Evolutionary conservation across 305 asterid species (phyloP), one percentile per base, ranked within the genome.

Genomic region (Rubia tinctorum): DNA sequence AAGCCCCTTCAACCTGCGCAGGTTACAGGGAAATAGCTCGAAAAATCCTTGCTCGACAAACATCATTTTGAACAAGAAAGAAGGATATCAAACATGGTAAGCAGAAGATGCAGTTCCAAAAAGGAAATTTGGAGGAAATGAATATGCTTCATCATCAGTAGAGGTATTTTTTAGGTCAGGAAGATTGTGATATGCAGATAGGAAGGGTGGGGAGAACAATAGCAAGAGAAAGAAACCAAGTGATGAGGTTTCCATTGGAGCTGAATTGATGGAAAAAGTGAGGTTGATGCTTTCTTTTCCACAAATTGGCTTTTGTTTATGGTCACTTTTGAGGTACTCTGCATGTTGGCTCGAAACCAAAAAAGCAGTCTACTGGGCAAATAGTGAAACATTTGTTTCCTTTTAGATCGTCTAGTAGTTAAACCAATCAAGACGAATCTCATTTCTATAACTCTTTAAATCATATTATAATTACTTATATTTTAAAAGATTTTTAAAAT

Each of bases 61-160:
- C 73, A 45, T 30, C 30, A 34, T 2, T 7, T 62, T 9, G 23
- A n/a, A 0, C 15, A 1, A 14, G 43, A 9, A n/a, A 18, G 39
- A 10, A 60, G 43, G 45, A 3, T 22, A 43, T 0, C 39, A 9
- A 0, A 87, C 91, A 83, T 87, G 91, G 74, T 87, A 87, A 23
- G 91, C 85, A 69, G 91, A 85, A 61, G 91, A 82, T 14, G 91
- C 88, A 49, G 89, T 81, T 70, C 91, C 91, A 66, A 85, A 83
- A 14, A 87, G 78, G 83, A 87, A 87, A 49, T 70, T 68, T 49
- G 75, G 81, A 18, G 88, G 85, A 69, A 80, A 83, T 15, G 59
- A 68, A 65, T 59, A 73, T 59, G 80, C 75, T 51, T 67, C 14
- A 75, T 59, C n/a, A 59, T 67, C 14, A 75, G 40, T 17, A 61